Percentiles rank a stretch among this genome's conserved stretches.
These are phyloP conservation scores for Kodamaea kaohsiungensis DNA, from an alignment of 805 yeast species.

Conservation along the genomic window DNA sequence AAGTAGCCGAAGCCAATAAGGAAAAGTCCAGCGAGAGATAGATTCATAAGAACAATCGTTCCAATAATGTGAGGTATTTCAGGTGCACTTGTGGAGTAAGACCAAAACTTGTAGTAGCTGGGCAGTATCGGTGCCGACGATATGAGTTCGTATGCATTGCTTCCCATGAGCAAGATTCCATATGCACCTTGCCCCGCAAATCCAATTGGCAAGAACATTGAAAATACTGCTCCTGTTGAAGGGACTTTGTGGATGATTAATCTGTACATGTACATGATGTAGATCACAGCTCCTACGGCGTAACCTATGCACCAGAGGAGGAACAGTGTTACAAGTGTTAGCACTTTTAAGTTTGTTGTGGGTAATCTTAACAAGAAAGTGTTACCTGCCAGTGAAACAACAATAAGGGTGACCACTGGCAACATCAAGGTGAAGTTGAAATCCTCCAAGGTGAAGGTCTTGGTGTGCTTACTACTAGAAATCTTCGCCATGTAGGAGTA, in stretches of 20 bases:
- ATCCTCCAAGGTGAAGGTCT: conserved; percentile 20
- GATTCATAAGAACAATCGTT: conserved; percentile 9
- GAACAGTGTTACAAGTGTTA: conserved; percentile 55
- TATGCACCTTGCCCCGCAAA: conserved; percentile 84
- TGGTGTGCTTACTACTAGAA: conserved; percentile 20
- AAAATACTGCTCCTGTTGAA: conserved; percentile 51
- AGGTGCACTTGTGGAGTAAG: background rate
- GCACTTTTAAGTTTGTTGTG: conserved; percentile 40
- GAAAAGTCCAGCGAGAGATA: conserved; percentile 39
- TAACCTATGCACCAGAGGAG: conserved; percentile 73
- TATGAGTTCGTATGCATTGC: conserved; percentile 28
- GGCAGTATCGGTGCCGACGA: conserved; percentile 1
- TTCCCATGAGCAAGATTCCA: conserved; percentile 59
- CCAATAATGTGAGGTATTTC: conserved; percentile 1
- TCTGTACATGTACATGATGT: conserved; percentile 61
- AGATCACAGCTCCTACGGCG: conserved; percentile 52
- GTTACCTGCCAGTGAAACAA: conserved; percentile 71
- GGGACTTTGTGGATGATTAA: conserved; percentile 63
- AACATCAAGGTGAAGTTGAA: conserved; percentile 62
- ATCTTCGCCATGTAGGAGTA: conserved; percentile 45
- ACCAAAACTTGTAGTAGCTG: background rate
- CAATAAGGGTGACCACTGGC: conserved; percentile 78
- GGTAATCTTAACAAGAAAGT: conserved; percentile 49
- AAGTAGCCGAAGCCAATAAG: conserved; percentile 59
- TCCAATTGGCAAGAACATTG: conserved; percentile 80